Conservation (phyloP, 2,329 filamentous ascomycete genomes). For the Scytalidium lignicola region DNA sequence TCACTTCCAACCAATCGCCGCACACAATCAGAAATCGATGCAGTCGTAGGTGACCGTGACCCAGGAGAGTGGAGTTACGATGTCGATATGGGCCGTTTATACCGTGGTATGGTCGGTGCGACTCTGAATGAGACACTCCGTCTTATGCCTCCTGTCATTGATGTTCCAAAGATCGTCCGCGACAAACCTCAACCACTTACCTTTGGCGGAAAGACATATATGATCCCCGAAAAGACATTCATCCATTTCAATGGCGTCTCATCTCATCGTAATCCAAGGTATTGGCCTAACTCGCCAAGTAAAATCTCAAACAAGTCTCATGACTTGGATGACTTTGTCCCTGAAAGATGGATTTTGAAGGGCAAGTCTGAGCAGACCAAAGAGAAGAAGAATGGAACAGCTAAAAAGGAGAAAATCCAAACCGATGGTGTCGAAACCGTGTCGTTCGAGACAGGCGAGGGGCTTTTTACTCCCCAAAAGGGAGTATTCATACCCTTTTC, state of each 20-base stretch:
- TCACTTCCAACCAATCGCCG: conserved; percentile 9
- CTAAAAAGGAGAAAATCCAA: conserved; percentile 10
- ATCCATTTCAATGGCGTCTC: conserved; percentile 41
- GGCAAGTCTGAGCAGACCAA: not conserved
- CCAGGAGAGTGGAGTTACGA: conserved; percentile 14
- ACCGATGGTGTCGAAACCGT: conserved; percentile 3
- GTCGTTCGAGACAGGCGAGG: conserved; percentile 10
- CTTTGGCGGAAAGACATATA: conserved; percentile 11
- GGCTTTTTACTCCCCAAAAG: conserved; percentile 20
- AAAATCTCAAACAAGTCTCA: conserved; percentile 12
- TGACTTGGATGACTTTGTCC: conserved; percentile 47
- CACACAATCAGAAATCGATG: conserved; percentile 23
- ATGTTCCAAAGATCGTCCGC: conserved; percentile 45
- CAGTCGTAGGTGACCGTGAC: conserved; percentile 17
- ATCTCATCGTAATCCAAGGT: conserved; percentile 48
- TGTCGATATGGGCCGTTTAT: conserved; percentile 18
- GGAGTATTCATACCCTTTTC: conserved; percentile 26
- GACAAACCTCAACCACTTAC: conserved; percentile 10
- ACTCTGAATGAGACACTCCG: conserved; percentile 47
- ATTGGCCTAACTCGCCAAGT: conserved; percentile 38
- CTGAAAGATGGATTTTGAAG: conserved; percentile 47
- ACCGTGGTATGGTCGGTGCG: conserved; percentile 21
- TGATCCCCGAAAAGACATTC: conserved; percentile 25
- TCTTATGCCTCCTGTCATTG: conserved; percentile 46
- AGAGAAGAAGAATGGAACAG: conserved; percentile 24